Conservation (phyloP, 2,329 filamentous ascomycete species). For the Phialemonium atrogriseum region DNA sequence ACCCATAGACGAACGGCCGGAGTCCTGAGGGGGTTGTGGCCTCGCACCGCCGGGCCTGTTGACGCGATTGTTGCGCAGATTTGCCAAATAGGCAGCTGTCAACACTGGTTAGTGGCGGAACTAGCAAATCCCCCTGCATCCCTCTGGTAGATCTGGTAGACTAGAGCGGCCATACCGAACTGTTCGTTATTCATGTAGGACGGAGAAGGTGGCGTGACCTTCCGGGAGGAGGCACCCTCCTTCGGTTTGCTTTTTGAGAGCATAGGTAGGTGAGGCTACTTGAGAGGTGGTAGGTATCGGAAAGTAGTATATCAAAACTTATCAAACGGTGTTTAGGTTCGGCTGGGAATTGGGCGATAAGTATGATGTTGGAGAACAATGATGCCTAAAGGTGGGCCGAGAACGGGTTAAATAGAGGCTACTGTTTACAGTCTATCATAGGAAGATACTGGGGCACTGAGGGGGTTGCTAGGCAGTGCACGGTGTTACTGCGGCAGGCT, state of each 20-base stretch:
- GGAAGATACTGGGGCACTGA: no score
- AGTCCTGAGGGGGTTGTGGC: conserved; percentile 41
- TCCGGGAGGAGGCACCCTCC: conserved; percentile 31
- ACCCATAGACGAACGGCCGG: conserved; percentile 22
- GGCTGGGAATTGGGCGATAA: no score
- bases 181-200: conserved; percentile 60
- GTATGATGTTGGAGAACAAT: no score
- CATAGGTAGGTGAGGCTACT: no score
- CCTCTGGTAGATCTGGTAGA: conserved; percentile 1
- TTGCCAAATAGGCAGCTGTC: conserved; percentile 60
- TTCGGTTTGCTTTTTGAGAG: conserved; percentile 24
- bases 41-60: conserved; percentile 63
- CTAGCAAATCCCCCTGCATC: conserved; percentile 4
- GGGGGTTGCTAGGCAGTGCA: no score
- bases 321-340: no score
- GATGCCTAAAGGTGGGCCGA: no score
- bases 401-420: no score
- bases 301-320: no score
- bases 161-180: conserved; percentile 42
- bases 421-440: no score
- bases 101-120: conserved; percentile 13
- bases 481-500: no score
- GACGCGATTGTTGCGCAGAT: conserved; percentile 60
- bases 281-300: no score
- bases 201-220: conserved; percentile 52